These are phyloP conservation scores for Pseudonitzschia multiseries DNA, from an alignment of 108 stramenopile species.

Conservation along the genomic window DNA sequence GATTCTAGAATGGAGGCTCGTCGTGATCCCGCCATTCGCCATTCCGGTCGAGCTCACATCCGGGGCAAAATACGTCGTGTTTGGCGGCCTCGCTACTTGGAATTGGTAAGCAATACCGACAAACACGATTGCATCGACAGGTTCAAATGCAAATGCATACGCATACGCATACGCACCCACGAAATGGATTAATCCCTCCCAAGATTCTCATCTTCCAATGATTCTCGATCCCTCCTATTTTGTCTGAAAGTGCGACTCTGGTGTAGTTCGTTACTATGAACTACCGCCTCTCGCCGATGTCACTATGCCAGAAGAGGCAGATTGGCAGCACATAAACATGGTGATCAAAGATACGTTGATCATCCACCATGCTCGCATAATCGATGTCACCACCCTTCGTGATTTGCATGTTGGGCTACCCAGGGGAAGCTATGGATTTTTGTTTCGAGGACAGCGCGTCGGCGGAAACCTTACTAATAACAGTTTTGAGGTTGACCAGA, in stretches of 20 bases:
- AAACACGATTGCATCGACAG: neutral
- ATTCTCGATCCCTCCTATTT: neutral
- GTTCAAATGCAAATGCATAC: neutral
- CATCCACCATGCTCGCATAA: slow-evolving; percentile 66
- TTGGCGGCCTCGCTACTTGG: slow-evolving; percentile 87
- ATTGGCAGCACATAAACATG: slow-evolving; percentile 42
- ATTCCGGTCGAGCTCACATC: slow-evolving; percentile 75
- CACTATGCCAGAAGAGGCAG: slow-evolving; percentile 36
- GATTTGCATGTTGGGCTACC: slow-evolving; percentile 87
- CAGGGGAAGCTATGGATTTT: slow-evolving; percentile 70
- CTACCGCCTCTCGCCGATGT: slow-evolving; percentile 44
- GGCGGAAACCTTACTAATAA: neutral
- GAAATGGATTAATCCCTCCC: neutral
- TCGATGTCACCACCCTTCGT: slow-evolving; percentile 74
- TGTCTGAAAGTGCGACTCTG: slow-evolving; percentile 50
- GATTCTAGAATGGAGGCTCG: neutral
- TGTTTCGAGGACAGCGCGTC: slow-evolving; percentile 72
- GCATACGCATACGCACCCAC: neutral
- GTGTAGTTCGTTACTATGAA: slow-evolving; percentile 83
- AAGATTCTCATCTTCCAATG: neutral
- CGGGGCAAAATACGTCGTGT: slow-evolving; percentile 82
- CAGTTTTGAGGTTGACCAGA: neutral
- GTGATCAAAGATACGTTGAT: slow-evolving; percentile 50
- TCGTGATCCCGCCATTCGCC: slow-evolving; percentile 46
- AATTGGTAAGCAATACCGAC: slow-evolving; percentile 35